Evolutionary conservation across 2,329 filamentous ascomycete genomes (phyloP).

Genomic region (Colletotrichum paranaense): DNA sequence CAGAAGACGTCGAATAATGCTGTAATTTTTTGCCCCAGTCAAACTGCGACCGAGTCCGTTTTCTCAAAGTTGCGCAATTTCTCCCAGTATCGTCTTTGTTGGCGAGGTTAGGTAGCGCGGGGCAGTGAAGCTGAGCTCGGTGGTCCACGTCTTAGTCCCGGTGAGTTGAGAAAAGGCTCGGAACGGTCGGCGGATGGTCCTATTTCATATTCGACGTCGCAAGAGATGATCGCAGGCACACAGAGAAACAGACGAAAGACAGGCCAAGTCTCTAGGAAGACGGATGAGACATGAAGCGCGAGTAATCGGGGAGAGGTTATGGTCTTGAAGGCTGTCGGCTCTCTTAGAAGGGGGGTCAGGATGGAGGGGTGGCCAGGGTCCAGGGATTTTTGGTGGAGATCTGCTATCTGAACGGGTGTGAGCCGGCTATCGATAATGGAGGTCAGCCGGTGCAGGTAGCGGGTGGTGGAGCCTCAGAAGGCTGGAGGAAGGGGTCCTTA

Average conservation of each 20-base stretch:
- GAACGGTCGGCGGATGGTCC: constrained; percentile 7
- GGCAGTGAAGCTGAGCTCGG: constrained; percentile 21
- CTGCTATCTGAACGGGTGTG: constrained; percentile 29
- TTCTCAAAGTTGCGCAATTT: constrained; percentile 3
- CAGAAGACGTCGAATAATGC: background rate
- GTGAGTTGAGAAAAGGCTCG: constrained; percentile 20
- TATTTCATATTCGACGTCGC: constrained; percentile 31
- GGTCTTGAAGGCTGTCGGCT: constrained; percentile 3
- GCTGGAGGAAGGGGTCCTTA: constrained; percentile 29
- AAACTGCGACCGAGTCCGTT: background rate
- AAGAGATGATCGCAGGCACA: background rate
- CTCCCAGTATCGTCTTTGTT: background rate
- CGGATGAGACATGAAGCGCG: constrained; percentile 18
- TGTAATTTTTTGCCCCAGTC: background rate
- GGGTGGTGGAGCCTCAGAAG: constrained; percentile 28
- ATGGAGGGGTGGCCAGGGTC: constrained; percentile 11
- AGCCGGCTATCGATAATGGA: constrained; percentile 34
- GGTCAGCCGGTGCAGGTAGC: constrained; percentile 35
- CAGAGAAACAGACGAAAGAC: background rate
- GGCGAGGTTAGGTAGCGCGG: constrained; percentile 7
- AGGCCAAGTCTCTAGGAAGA: constrained; percentile 13
- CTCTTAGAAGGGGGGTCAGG: constrained; percentile 1
- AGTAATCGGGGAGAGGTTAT: constrained; percentile 8
- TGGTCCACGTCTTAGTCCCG: constrained; percentile 14
- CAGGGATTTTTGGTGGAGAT: constrained; percentile 26